Base-by-base conservation (phyloP, 2,329 filamentous ascomycete species). In the Penicillium decumbens region DNA sequence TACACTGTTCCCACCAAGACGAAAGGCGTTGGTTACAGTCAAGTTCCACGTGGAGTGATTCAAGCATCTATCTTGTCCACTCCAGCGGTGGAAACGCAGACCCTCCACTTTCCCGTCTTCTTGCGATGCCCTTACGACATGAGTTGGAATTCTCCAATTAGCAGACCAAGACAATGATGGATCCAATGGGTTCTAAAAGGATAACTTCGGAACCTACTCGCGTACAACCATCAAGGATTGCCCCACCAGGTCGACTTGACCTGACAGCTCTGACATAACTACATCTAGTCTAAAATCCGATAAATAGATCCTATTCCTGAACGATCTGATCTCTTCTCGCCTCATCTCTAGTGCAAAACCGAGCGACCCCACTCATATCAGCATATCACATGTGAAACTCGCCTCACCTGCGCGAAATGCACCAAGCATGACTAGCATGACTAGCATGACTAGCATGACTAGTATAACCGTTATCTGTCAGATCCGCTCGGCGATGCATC, bases 251-350 rank as follows among this genome's bases (percentile, higher is more conserved):
- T 18, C 7, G 12, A 10, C 8, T 37, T 9, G 10, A 12, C 6
- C 15, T 18, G 33, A 37, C 7, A 20, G 33, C 33, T 20, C 33
- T 20, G 9, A 9, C 10, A 8, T 10, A 37, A 3, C 20, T 37
- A 20, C 15, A 37, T 18, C 49, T 78, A 67, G 81, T 82, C 6
- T 9, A 6, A 15, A 40, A 35, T 4, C 18, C 18, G 2, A 38
- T 38, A 4, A 6, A n/a, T n/a, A 12, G 3, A n/a, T 40, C 24
- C 27, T 23, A 27, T 12, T 12, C 38, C n/a, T 3, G 38, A 40
- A 27, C 33, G 15, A 20, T 32, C 13, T 18, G 15, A 18, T 18
- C 15, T 18, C 15, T 18, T 18, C 15, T n/a, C 30, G 7, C 15
- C 30, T 32, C 13, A 37, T 37, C 33, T 37, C n/a, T 32, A 32